phyloP scores from a whole-genome alignment of 805 yeast species.

The Brettanomyces anomalus region DNA sequence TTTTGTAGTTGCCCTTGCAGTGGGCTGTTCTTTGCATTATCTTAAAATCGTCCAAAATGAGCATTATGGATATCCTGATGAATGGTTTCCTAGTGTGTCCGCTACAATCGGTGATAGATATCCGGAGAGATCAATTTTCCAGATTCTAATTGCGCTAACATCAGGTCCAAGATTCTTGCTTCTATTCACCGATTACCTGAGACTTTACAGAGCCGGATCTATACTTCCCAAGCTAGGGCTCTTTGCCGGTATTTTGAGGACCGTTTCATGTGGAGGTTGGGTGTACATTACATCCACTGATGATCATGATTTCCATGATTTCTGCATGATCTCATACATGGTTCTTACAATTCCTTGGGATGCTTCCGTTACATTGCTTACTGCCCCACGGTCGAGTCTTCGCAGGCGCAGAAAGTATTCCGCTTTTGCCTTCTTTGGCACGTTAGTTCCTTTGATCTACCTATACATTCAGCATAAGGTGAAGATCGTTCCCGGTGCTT shows the following conservation, averaged over 20 bases:
- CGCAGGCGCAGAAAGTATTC: conserved; percentile 47
- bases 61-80: conserved; percentile 86
- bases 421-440: conserved; percentile 55
- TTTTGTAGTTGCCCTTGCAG: conserved; percentile 61
- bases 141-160: conserved; percentile 83
- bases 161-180: conserved; percentile 84
- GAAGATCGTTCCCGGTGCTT: conserved; percentile 83
- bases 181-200: conserved; percentile 42
- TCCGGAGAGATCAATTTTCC: conserved; percentile 92
- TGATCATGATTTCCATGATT: conserved; percentile 93
- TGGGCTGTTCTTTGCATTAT: conserved; percentile 75
- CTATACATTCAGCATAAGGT: conserved; percentile 92
- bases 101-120: conserved; percentile 96
- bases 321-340: conserved; percentile 89
- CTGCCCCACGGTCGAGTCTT: conserved; percentile 36
- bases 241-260: conserved; percentile 72
- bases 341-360: conserved; percentile 92
- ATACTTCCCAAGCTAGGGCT: conserved; percentile 34
- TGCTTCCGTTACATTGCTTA: conserved; percentile 42
- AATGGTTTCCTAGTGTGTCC: conserved; percentile 97
- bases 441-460: conserved; percentile 73
- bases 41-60: conserved; percentile 84
- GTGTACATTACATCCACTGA: conserved; percentile 95
- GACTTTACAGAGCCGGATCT: conserved; percentile 30
- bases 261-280: conserved; percentile 98